phyloP scores from a whole-genome alignment of 768 basidiomycete species.

The Phaffia tasmanica region DNA sequence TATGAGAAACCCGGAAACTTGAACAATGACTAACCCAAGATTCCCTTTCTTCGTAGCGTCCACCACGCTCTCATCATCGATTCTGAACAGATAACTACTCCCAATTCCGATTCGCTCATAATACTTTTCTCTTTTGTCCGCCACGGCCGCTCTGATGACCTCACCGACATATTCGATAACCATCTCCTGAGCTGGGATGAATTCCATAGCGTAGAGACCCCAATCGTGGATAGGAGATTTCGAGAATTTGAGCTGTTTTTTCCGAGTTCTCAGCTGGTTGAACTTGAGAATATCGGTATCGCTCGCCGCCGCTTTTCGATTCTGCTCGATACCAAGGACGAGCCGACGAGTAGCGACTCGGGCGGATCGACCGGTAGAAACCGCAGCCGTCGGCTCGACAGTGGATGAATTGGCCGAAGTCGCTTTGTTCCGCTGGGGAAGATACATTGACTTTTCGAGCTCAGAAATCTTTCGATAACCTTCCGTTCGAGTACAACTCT shows the following conservation, averaged over 20 bases:
- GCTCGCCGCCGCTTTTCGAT: conserved; percentile 64
- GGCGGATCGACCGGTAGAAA: conserved; percentile 45
- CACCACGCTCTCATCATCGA: conserved; percentile 94
- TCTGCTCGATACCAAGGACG: conserved; percentile 85
- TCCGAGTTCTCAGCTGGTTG: conserved; percentile 93
- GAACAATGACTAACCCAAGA: conserved; percentile 63
- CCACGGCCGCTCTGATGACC: conserved; percentile 85
- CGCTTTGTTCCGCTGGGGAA: conserved; percentile 56
- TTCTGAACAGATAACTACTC: conserved; percentile 92
- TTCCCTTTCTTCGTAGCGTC: conserved; percentile 99
- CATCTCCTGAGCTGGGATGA: conserved; percentile 88
- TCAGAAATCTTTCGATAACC: conserved; percentile 93
- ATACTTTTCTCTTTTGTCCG: conserved; percentile 91
- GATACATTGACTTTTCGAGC: conserved; percentile 79
- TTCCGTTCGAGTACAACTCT: conserved; percentile 67
- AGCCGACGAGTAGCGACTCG: conserved; percentile 84
- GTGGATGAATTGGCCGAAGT: not conserved
- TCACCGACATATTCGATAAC: conserved; percentile 99
- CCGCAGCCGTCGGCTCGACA: conserved; percentile 1
- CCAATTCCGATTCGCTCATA: conserved; percentile 97
- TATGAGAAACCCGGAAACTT: not conserved
- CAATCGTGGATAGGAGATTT: conserved; percentile 95
- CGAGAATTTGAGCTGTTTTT: conserved; percentile 93
- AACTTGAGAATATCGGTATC: conserved; percentile 70
- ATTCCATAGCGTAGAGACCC: conserved; percentile 96